A percentile compares a stretch with the other conserved stretches of the same genome.
Evolutionary conservation across 495 filamentous ascomycete species (phyloP).

Genomic region (Monascus purpureus): DNA sequence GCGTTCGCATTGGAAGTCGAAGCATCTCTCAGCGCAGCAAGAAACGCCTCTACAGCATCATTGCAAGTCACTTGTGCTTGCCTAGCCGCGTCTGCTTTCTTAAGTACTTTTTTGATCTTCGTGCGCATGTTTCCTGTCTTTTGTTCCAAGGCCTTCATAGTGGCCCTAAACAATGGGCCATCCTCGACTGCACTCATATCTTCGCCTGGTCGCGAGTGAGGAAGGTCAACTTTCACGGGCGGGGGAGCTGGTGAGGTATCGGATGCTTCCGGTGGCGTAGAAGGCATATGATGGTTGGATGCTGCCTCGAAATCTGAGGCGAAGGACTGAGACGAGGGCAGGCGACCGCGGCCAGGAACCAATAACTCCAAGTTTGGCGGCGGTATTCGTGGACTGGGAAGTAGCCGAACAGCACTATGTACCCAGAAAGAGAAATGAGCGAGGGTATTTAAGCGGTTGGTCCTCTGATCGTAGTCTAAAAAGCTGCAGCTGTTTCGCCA

Average conservation of each 20-base stretch:
- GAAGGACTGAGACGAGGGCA: constrained; percentile 68
- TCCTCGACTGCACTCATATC: constrained; percentile 81
- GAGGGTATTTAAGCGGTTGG: constrained; percentile 75
- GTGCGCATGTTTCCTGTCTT: constrained; percentile 90
- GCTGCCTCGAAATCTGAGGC: constrained; percentile 51
- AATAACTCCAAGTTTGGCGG: constrained; percentile 58
- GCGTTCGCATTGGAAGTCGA: constrained; percentile 87
- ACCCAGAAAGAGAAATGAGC: constrained; percentile 94
- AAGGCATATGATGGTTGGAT: constrained; percentile 37
- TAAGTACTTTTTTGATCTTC: constrained; percentile 91
- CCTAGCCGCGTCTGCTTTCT: constrained; percentile 76
- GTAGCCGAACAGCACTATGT: constrained; percentile 41
- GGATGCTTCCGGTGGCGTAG: constrained; percentile 42
- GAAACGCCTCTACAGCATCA: constrained; percentile 65
- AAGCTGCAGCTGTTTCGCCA: constrained; percentile 96
- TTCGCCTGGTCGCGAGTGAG: constrained; percentile 73
- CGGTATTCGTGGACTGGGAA: constrained; percentile 30
- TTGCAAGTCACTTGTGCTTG: constrained; percentile 71
- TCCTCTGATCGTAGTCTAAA: constrained; percentile 88
- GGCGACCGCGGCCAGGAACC: constrained; percentile 61
- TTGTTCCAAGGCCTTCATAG: constrained; percentile 91
- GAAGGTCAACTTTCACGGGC: constrained; percentile 72
- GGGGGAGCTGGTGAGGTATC: constrained; percentile 37
- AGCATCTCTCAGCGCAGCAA: constrained; percentile 77
- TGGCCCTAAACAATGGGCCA: constrained; percentile 89